These are phyloP conservation scores for Inga leiocalycina DNA, from an alignment of 306 rosid genomes.

Conservation along the genomic window DNA sequence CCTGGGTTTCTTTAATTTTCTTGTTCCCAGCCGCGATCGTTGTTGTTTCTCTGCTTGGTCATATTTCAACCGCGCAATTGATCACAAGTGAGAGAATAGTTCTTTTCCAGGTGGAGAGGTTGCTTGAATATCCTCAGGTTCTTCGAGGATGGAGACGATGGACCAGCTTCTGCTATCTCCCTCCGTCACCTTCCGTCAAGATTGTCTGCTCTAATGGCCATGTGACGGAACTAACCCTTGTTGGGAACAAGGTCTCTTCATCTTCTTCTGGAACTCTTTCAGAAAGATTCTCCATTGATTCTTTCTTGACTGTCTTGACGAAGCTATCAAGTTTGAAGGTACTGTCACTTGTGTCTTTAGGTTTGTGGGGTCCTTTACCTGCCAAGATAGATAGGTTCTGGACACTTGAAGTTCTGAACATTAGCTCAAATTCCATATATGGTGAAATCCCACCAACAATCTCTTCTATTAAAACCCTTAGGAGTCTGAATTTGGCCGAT, in stretches of 20 bases:
- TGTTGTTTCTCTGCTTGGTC: conserved; percentile 49
- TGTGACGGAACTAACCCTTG: conserved; percentile 60
- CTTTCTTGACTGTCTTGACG: conserved; percentile 67
- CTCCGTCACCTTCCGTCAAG: conserved; percentile 62
- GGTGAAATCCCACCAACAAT: conserved; percentile 68
- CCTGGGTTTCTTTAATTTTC: conserved; percentile 48
- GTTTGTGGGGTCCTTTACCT: conserved; percentile 91
- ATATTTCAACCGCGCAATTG: conserved; percentile 60
- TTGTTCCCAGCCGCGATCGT: conserved; percentile 33
- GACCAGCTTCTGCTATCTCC: conserved; percentile 74
- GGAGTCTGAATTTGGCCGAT: conserved; percentile 61
- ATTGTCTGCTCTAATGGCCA: conserved; percentile 59
- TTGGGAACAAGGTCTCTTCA: conserved; percentile 59
- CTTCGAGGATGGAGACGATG: conserved; percentile 69
- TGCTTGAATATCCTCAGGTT: conserved; percentile 73
- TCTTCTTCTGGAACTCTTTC: conserved; percentile 52
- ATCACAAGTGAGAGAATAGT: conserved; percentile 52
- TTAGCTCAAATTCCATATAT: conserved; percentile 69
- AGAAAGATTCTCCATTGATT: conserved; percentile 63
- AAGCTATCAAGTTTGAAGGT: conserved; percentile 69
- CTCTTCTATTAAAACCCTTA: conserved; percentile 49
- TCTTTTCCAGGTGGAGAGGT: conserved; percentile 64
- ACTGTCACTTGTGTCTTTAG: conserved; percentile 67
- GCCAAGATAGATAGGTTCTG: conserved; percentile 57
- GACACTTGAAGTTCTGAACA: conserved; percentile 63